Conservation (phyloP, 345 rosid genomes). For the Arabidopsis thaliana region DNA sequence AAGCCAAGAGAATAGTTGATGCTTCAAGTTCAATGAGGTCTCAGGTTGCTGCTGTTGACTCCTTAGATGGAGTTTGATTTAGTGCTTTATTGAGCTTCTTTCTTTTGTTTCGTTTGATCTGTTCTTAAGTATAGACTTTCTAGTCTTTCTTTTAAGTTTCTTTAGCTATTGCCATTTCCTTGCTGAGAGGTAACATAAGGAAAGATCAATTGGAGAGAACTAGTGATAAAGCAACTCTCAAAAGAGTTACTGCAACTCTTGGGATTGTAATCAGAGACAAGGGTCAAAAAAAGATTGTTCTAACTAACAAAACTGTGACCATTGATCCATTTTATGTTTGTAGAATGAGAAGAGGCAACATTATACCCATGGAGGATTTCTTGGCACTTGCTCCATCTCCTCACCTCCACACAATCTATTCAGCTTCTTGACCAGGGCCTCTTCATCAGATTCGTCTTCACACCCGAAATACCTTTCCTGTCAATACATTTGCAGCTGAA, state of each 20-base stretch:
- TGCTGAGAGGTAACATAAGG: too few species aligned
- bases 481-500: neutral
- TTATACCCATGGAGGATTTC: conserved; percentile 45
- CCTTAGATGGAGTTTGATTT: neutral
- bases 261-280: too few species aligned
- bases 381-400: conserved; percentile 16
- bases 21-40: conserved; percentile 5
- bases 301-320: neutral
- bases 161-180: too few species aligned
- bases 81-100: neutral
- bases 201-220: too few species aligned
- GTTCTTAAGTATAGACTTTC: too few species aligned
- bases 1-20: neutral
- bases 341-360: conserved; percentile 44
- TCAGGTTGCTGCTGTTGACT: neutral
- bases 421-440: conserved; percentile 16
- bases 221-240: too few species aligned
- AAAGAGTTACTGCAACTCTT: too few species aligned
- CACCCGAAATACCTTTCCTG: conserved; percentile 42
- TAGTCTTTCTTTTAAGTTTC: too few species aligned
- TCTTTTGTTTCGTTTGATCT: neutral
- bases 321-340: conserved; percentile 34
- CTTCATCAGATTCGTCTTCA: conserved; percentile 31
- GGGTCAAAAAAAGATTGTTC: too few species aligned
- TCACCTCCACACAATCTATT: conserved; percentile 34